phyloP scores from a whole-genome alignment of 768 basidiomycete genomes.

The Galerina marginata region DNA sequence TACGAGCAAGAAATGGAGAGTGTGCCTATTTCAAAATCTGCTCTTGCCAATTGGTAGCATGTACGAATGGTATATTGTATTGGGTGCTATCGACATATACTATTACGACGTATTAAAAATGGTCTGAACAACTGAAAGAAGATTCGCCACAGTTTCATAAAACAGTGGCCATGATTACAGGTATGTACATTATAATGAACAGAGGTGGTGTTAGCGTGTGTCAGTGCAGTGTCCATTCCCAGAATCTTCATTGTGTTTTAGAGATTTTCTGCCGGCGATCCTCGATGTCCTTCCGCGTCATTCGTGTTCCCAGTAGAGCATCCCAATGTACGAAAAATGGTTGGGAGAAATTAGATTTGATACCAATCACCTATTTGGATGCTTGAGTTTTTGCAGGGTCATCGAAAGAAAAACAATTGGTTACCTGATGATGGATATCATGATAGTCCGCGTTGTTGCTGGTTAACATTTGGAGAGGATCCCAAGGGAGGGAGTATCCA shows the following conservation, averaged over 20 bases:
- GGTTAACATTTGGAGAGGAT: conserved; percentile 86
- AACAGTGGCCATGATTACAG: not conserved
- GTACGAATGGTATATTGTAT: not conserved
- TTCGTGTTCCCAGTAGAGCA: conserved; percentile 77
- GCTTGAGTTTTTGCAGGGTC: conserved; percentile 3
- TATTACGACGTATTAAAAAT: no score
- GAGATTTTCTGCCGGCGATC: conserved; percentile 45
- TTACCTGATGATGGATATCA: conserved; percentile 95
- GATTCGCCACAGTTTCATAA: no score
- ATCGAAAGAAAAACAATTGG: conserved; percentile 18
- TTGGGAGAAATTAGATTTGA: conserved; percentile 95
- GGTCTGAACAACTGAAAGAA: no score
- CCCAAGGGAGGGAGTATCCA: conserved; percentile 88
- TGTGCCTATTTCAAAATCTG: conserved; percentile 56
- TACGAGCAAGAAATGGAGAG: conserved; percentile 93
- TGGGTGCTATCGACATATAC: no score
- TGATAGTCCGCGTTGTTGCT: conserved; percentile 96
- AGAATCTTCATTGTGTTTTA: conserved; percentile 26
- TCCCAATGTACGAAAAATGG: conserved; percentile 99
- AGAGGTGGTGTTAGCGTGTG: not conserved
- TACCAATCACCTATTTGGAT: conserved; percentile 64
- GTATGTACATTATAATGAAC: conserved; percentile 6
- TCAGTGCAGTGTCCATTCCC: not conserved
- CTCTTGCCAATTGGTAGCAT: conserved; percentile 57
- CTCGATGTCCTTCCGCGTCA: conserved; percentile 75